Percentiles rank a stretch among this genome's conserved stretches.
phyloP scores from a whole-genome alignment of 23 red algal genomes.

The Gracilaria caudata region DNA sequence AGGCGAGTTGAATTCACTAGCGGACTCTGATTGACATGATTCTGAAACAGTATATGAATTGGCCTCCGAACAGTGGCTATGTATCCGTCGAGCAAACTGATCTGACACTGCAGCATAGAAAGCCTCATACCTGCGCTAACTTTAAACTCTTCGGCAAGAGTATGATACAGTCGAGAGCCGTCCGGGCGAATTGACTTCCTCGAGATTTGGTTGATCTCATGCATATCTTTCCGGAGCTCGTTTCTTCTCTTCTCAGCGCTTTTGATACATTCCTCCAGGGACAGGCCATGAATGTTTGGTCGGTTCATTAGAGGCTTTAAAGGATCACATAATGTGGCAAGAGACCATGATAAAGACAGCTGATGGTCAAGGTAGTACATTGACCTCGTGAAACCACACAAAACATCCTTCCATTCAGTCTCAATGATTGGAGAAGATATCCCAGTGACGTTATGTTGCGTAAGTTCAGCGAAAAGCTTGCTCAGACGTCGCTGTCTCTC shows the following conservation, averaged over 20 bases:
- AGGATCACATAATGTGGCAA: slow-evolving; percentile 17
- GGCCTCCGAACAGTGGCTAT: slow-evolving; percentile 18
- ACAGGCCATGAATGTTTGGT: slow-evolving; percentile 21
- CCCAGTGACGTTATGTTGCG: background rate
- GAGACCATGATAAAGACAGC: background rate
- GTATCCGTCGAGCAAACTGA: slow-evolving; percentile 7
- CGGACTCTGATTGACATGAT: slow-evolving; percentile 9
- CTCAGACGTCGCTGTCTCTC: slow-evolving; percentile 5
- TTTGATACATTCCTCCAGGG: slow-evolving; percentile 5
- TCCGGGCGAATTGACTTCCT: background rate
- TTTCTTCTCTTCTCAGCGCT: background rate
- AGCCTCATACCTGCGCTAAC: background rate
- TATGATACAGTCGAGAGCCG: background rate
- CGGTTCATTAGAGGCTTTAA: slow-evolving; percentile 6
- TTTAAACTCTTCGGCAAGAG: slow-evolving; percentile 2
- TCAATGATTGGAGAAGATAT: background rate
- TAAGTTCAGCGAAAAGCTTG: slow-evolving; percentile 1
- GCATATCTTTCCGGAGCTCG: slow-evolving; percentile 1
- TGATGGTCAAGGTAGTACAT: slow-evolving; percentile 12
- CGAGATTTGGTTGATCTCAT: slow-evolving; percentile 7
- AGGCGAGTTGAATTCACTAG: slow-evolving; percentile 5
- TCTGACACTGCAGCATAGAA: background rate
- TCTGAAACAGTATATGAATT: slow-evolving; percentile 21
- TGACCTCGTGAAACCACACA: background rate
- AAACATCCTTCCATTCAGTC: background rate